Percentiles rank a stretch among this genome's conserved stretches.
Evolutionary conservation across 2,329 filamentous ascomycete genomes (phyloP).

Genomic region (Alternaria triticimaculans): DNA sequence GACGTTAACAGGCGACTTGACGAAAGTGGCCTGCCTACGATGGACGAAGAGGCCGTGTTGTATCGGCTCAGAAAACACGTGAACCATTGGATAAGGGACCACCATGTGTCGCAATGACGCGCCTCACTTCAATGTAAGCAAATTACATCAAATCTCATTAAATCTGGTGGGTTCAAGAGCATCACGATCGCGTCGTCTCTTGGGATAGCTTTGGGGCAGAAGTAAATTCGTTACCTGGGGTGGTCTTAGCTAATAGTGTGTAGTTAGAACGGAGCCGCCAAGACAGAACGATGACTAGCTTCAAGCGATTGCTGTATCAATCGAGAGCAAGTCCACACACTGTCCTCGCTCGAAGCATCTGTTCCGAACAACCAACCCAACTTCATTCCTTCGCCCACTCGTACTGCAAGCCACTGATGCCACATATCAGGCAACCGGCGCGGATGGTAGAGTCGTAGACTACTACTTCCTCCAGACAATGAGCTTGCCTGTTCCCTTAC

Average conservation of each 20-base stretch:
- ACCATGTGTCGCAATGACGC: neutral
- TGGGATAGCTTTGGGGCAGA: neutral
- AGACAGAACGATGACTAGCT: neutral
- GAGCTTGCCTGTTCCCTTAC: constrained; percentile 30
- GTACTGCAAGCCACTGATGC: neutral
- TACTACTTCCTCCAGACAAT: constrained; percentile 41
- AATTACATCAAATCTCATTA: accelerated
- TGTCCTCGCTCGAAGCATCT: neutral
- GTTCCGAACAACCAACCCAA: neutral
- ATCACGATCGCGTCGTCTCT: neutral
- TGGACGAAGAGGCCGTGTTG: constrained; percentile 6
- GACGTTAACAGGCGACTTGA: constrained; percentile 5
- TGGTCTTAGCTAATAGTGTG: neutral
- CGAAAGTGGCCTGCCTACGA: neutral
- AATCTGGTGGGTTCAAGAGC: neutral
- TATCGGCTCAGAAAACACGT: constrained; percentile 6
- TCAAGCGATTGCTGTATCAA: neutral
- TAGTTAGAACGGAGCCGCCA: neutral
- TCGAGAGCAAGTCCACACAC: neutral
- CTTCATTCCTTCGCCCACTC: neutral
- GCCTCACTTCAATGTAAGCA: neutral
- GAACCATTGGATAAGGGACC: constrained; percentile 8
- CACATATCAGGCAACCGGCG: neutral
- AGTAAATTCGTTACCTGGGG: neutral
- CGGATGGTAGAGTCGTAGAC: neutral